phyloP scores from a whole-genome alignment of 179 eudicot species.

The Silene vulgaris region DNA sequence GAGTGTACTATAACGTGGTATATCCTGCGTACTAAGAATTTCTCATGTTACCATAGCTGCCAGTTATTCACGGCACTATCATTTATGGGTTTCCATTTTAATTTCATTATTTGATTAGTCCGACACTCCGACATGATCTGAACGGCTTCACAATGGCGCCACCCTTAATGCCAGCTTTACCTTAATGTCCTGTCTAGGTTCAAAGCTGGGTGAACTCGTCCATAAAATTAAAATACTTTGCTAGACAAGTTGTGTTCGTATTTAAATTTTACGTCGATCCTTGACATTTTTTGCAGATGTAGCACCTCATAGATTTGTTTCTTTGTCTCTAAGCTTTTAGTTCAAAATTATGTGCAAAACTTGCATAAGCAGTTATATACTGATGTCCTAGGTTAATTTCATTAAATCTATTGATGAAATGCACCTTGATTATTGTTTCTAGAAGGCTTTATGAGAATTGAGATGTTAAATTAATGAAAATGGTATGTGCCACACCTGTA shows the following conservation, averaged over 20 bases:
- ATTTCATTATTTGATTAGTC: conserved; percentile 4
- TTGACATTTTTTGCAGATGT: not conserved
- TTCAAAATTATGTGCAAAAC: not conserved
- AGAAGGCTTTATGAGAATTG: not conserved
- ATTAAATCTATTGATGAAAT: not conserved
- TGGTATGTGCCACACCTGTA: too few species aligned
- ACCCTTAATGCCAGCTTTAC: not conserved
- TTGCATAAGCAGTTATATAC: not conserved
- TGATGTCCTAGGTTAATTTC: not conserved
- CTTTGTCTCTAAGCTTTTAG: not conserved
- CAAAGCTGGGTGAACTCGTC: not conserved
- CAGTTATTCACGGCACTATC: not conserved
- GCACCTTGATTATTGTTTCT: not conserved
- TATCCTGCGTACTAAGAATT: too few species aligned
- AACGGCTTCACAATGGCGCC: not conserved
- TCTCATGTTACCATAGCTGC: not conserved
- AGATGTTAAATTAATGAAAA: not conserved
- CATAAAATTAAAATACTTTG: not conserved
- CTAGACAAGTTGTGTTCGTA: not conserved
- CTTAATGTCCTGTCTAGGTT: not conserved
- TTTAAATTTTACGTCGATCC: not conserved
- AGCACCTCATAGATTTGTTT: not conserved
- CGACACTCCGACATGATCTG: not conserved
- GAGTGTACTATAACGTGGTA: too few species aligned
- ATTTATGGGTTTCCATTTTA: not conserved